Evolutionary conservation across 2,329 filamentous ascomycete species (phyloP), one percentile per base, ranked within the genome.

Genomic region (Metarhizium album): DNA sequence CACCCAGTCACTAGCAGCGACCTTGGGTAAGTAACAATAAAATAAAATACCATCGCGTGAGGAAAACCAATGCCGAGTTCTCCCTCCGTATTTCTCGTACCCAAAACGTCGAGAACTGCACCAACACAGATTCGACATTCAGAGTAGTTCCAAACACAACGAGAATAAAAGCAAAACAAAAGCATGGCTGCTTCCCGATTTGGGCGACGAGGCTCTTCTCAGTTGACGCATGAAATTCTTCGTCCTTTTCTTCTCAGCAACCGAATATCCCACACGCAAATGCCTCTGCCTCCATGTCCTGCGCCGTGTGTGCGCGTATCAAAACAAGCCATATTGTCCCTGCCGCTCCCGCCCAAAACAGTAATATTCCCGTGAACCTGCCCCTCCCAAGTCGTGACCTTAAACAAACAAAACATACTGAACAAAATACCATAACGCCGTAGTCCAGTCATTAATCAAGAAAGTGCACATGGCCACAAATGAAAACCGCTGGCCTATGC

Each of bases 381-480:
- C 53, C 54, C 52, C 48, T 40, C 50, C 55, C 52, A 45, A 49
- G 51, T 53, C 51, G 49, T 50, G 52, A 43, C 53, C 27, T 53
- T 43, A 49, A 56, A 52, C 54, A 51, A 58, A n/a, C 9, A 35
- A 16, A 35, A 35, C 27, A 29, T 9, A 29, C 27, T 8, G 27
- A 50, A 53, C 52, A 55, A 58, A 64, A 59, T 54, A 61, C 60
- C 54, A 53, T 60, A 58, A 67, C 66, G 66, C 66, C 64, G 53
- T 64, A 62, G 61, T 66, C 60, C 45, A 42, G 33, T 68, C 63
- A 65, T 69, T 63, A 68, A 62, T 64, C 45, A 47, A 53, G 23
- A 47, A 51, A 48, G 14, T 40, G 33, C 5, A 33, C 29, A 9
- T 42, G 35, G 20, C 24, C 11, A 63, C 60, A 54, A 56, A 61